Evolutionary conservation across 352 stramenopile genomes (phyloP).

Genomic region (Pythium coloratum): DNA sequence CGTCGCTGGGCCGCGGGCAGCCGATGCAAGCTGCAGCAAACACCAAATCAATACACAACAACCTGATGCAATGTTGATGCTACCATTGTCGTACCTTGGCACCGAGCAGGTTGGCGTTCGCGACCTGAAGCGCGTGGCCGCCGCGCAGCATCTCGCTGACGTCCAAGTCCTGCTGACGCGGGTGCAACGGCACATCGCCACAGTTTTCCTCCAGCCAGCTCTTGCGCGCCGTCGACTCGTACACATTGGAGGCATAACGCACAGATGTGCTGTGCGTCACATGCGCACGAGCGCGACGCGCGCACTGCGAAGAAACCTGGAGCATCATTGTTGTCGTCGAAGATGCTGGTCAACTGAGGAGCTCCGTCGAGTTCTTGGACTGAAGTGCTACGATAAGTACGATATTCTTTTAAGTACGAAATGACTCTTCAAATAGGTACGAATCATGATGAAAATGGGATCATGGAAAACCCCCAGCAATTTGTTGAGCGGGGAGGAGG

Average conservation of each 20-base stretch:
- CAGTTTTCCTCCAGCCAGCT: constrained; percentile 77
- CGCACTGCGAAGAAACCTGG: not conserved
- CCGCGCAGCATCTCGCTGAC: constrained; percentile 73
- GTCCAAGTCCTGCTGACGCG: constrained; percentile 39
- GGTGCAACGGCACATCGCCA: constrained; percentile 49
- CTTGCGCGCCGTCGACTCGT: constrained; percentile 5
- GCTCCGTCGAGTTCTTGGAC: not conserved
- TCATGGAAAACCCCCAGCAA: not conserved
- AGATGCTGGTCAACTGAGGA: not conserved
- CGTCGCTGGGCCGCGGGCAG: constrained; percentile 34
- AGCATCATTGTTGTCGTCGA: not conserved
- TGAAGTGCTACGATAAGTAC: constrained; percentile 2
- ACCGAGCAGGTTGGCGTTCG: constrained; percentile 47
- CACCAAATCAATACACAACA: not conserved
- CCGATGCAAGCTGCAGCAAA: constrained; percentile 32
- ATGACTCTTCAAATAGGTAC: not conserved
- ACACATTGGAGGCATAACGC: not conserved
- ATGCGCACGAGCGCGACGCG: not conserved
- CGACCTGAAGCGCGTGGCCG: constrained; percentile 62
- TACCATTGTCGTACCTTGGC: constrained; percentile 33
- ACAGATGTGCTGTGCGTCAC: not conserved
- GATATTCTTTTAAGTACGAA: constrained; percentile 14
- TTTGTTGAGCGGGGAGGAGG: too few species aligned
- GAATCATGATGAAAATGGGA: not conserved
- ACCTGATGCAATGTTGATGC: not conserved